A percentile compares a stretch with the other conserved stretches of the same genome.
Conservation (phyloP, 2,329 filamentous ascomycete species). For the Aspergillus persii region DNA sequence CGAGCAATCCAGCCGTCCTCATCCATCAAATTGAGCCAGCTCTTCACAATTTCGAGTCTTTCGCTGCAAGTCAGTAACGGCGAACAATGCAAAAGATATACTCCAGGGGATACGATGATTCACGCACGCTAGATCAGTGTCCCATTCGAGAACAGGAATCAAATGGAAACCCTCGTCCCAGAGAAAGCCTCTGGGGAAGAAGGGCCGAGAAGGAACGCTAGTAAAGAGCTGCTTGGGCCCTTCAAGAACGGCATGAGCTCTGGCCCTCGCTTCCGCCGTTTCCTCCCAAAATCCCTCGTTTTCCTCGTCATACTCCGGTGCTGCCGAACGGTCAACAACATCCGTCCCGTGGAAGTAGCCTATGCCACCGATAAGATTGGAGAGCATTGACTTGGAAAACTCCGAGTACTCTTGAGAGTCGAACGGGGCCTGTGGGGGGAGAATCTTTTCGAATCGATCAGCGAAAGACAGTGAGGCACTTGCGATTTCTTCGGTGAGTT, state of each 20-base stretch:
- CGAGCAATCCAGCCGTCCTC: slow-evolving; percentile 96
- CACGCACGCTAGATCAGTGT: slow-evolving; percentile 72
- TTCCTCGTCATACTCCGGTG: slow-evolving; percentile 91
- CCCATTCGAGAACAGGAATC: slow-evolving; percentile 88
- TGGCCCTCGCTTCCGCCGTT: slow-evolving; percentile 72
- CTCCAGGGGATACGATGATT: background rate
- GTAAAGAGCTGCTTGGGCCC: slow-evolving; percentile 88
- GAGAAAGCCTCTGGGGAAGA: slow-evolving; percentile 93
- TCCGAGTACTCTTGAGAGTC: slow-evolving; percentile 66
- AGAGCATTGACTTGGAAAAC: slow-evolving; percentile 89
- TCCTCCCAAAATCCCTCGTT: slow-evolving; percentile 96
- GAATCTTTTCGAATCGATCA: slow-evolving; percentile 69
- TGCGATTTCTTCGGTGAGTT: slow-evolving; percentile 69
- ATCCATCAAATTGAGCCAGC: slow-evolving; percentile 95
- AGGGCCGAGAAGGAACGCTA: slow-evolving; percentile 85
- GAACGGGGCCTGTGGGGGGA: slow-evolving; percentile 75
- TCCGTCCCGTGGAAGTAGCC: slow-evolving; percentile 92
- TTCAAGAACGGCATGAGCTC: slow-evolving; percentile 67
- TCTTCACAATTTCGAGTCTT: slow-evolving; percentile 77
- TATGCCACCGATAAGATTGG: slow-evolving; percentile 88
- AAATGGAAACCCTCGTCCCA: slow-evolving; percentile 99
- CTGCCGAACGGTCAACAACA: slow-evolving; percentile 84
- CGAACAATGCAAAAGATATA: background rate
- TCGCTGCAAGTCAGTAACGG: background rate
- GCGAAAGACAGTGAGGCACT: slow-evolving; percentile 66